These are phyloP conservation scores for Suillus spraguei DNA, from an alignment of 768 basidiomycete species.

Conservation along the genomic window DNA sequence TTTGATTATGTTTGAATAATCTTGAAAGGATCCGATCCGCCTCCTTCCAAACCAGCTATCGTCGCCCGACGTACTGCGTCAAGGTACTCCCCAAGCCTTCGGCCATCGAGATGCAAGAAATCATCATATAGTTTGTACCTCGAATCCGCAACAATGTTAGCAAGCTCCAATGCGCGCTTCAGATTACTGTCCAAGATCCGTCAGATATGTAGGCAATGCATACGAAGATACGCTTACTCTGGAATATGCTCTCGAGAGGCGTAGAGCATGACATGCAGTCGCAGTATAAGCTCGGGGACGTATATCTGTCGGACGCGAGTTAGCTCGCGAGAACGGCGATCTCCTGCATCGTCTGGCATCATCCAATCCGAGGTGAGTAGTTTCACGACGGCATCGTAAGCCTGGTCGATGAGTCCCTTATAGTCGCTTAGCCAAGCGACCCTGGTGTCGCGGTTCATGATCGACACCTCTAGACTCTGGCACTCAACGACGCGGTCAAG, in stretches of 20 bases:
- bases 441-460: slow-evolving; percentile 61
- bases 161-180: slow-evolving; percentile 71
- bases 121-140: slow-evolving; percentile 85
- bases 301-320: slow-evolving; percentile 85
- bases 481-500: slow-evolving; percentile 63
- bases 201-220: not conserved
- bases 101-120: slow-evolving; percentile 64
- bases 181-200: slow-evolving; percentile 57
- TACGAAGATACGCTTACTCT: slow-evolving; percentile 48
- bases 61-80: slow-evolving; percentile 71
- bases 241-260: slow-evolving; percentile 55
- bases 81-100: slow-evolving; percentile 72
- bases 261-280: slow-evolving; percentile 75
- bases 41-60: slow-evolving; percentile 69
- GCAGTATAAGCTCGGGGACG: slow-evolving; percentile 86
- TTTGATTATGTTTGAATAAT: slow-evolving; percentile 32
- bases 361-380: slow-evolving; percentile 82
- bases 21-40: slow-evolving; percentile 77
- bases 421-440: slow-evolving; percentile 67
- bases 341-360: slow-evolving; percentile 52
- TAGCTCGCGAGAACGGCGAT: slow-evolving; percentile 66
- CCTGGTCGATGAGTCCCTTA: slow-evolving; percentile 61
- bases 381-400: slow-evolving; percentile 65
- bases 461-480: slow-evolving; percentile 55
- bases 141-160: slow-evolving; percentile 88